Conservation (phyloP, 2,329 filamentous ascomycete genomes). For the Venturia nashicola region DNA sequence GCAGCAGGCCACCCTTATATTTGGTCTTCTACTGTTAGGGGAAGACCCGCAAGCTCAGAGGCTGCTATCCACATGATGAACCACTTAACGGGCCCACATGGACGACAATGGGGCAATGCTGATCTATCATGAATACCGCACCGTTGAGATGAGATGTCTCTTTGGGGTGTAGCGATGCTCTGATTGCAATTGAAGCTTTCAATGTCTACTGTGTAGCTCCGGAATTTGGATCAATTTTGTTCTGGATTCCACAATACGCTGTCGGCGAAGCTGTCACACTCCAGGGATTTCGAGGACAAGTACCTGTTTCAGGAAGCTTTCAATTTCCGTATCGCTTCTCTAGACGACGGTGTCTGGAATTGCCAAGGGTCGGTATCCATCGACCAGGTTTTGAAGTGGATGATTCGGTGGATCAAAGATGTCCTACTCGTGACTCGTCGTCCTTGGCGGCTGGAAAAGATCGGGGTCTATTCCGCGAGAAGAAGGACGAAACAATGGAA, state of each 20-base stretch:
- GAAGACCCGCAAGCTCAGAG: background rate
- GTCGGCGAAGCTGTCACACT: background rate
- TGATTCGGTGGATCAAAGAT: background rate
- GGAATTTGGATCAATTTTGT: background rate
- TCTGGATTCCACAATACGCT: background rate
- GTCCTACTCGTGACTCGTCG: background rate
- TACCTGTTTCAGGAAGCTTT: background rate
- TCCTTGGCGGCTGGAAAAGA: background rate
- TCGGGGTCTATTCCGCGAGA: background rate
- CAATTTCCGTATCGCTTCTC: background rate
- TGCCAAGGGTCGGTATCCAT: background rate
- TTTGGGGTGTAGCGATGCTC: background rate
- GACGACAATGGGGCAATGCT: background rate
- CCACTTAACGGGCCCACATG: background rate
- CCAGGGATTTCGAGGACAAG: background rate
- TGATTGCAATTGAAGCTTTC: background rate
- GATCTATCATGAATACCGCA: too few species aligned
- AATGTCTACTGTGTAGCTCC: too few species aligned
- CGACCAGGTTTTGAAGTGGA: background rate
- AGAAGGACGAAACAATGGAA: background rate
- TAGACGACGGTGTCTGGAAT: background rate
- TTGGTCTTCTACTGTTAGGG: background rate
- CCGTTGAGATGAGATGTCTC: background rate
- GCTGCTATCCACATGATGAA: background rate
- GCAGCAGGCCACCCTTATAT: conserved; percentile 1